Evolutionary conservation across 257 asterid species (phyloP).

Genomic region (Solanum appendiculatum): DNA sequence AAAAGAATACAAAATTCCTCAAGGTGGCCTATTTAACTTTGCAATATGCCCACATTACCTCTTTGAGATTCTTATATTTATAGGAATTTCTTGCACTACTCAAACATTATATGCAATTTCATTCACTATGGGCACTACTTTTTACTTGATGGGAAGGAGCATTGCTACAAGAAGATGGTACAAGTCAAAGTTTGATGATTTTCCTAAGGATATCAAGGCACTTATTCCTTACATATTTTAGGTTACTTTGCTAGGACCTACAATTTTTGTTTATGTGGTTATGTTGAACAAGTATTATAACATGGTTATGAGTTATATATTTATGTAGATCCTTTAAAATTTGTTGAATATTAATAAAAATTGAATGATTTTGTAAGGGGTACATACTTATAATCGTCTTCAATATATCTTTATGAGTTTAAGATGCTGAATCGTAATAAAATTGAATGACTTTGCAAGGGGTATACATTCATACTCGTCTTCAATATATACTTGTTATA

Average conservation of each 20-base stretch:
- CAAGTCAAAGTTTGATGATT: conserved; percentile 49
- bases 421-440: too few species aligned
- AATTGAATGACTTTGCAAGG: background rate
- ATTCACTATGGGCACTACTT: conserved; percentile 20
- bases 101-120: conserved; percentile 33
- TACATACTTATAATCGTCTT: background rate
- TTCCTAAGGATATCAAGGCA: conserved; percentile 46
- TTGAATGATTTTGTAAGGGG: background rate
- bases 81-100: conserved; percentile 46
- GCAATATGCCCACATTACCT: conserved; percentile 59
- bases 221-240: conserved; percentile 48
- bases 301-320: background rate
- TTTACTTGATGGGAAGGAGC: conserved; percentile 55
- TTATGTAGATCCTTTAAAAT: background rate
- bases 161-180: conserved; percentile 63
- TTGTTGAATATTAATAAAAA: background rate
- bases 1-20: conserved; percentile 43
- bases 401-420: too few species aligned
- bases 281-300: background rate
- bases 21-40: conserved; percentile 41
- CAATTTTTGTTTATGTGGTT: background rate
- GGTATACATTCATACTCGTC: background rate
- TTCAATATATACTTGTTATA: too few species aligned
- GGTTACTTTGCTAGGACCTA: background rate
- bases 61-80: conserved; percentile 47